Evolutionary conservation across 768 basidiomycete species (phyloP).

Genomic region (Phaeotremella fagi): DNA sequence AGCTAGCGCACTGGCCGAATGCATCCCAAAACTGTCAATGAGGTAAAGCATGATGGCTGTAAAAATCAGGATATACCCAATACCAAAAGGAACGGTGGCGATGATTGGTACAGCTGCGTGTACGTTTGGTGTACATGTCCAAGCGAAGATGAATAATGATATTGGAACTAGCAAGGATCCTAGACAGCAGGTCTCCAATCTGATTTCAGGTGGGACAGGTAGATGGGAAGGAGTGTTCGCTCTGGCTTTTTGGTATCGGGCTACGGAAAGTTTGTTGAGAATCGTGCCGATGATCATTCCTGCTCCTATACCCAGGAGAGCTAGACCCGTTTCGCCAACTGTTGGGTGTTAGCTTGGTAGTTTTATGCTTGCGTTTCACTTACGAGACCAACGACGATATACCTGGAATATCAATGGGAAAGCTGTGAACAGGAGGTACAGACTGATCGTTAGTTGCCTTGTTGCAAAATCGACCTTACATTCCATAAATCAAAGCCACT

Average conservation of each 20-base stretch:
- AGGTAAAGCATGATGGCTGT: slow-evolving; percentile 61
- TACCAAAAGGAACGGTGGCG: slow-evolving; percentile 62
- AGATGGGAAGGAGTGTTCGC: slow-evolving; percentile 51
- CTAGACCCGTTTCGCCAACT: slow-evolving; percentile 40
- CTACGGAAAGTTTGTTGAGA: slow-evolving; percentile 42
- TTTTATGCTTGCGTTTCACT: background rate
- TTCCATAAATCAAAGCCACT: background rate
- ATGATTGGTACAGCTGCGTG: slow-evolving; percentile 64
- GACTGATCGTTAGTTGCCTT: background rate
- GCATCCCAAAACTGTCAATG: slow-evolving; percentile 63
- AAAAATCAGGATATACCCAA: slow-evolving; percentile 59
- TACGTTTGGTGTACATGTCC: slow-evolving; percentile 50
- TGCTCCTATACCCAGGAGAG: slow-evolving; percentile 34
- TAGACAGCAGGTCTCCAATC: slow-evolving; percentile 35
- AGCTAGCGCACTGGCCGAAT: slow-evolving; percentile 62
- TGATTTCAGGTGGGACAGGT: slow-evolving; percentile 51
- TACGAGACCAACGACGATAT: background rate
- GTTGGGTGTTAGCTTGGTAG: background rate
- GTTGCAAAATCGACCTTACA: background rate
- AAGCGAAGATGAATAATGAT: slow-evolving; percentile 57
- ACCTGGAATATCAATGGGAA: slow-evolving; percentile 8
- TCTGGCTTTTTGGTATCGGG: slow-evolving; percentile 50
- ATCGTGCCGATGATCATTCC: slow-evolving; percentile 20
- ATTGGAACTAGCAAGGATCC: slow-evolving; percentile 37
- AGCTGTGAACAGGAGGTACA: slow-evolving; percentile 2